Evolutionary conservation across 75 land plant genomes (phyloP).

Genomic region (Pinus taeda): DNA sequence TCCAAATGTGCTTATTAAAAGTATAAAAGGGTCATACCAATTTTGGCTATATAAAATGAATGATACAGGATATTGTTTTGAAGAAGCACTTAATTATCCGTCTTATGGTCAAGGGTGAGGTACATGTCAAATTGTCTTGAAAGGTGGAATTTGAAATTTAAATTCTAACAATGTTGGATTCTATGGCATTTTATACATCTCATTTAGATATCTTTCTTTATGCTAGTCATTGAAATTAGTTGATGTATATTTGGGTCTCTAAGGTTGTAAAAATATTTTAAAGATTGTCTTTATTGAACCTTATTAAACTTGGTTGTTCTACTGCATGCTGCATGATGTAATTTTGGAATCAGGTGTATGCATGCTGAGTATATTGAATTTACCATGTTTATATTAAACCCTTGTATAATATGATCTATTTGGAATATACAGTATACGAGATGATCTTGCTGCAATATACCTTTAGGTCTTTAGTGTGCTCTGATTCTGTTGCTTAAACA

Average conservation of each 20-base stretch:
- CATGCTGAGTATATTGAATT: background rate
- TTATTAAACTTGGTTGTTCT: background rate
- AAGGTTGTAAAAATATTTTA: background rate
- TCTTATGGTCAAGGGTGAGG: background rate
- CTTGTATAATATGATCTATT: background rate
- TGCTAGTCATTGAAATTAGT: too few species aligned
- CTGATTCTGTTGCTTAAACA: background rate
- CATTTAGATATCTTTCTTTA: too few species aligned
- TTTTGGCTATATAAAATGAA: background rate
- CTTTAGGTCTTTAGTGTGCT: background rate
- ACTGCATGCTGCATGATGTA: background rate
- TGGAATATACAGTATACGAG: background rate
- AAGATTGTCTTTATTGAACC: background rate
- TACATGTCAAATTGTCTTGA: too few species aligned
- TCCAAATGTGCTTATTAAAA: background rate
- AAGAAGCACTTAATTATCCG: background rate
- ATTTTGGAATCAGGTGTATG: background rate
- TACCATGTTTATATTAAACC: background rate
- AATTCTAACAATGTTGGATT: background rate
- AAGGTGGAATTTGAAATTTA: background rate
- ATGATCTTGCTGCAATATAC: background rate
- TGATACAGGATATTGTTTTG: background rate
- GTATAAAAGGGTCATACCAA: background rate
- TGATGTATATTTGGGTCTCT: too few species aligned
- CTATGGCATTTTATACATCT: too few species aligned